Base-by-base conservation (phyloP, 2,329 filamentous ascomycete species). In the Coleophoma eucalyptorum region DNA sequence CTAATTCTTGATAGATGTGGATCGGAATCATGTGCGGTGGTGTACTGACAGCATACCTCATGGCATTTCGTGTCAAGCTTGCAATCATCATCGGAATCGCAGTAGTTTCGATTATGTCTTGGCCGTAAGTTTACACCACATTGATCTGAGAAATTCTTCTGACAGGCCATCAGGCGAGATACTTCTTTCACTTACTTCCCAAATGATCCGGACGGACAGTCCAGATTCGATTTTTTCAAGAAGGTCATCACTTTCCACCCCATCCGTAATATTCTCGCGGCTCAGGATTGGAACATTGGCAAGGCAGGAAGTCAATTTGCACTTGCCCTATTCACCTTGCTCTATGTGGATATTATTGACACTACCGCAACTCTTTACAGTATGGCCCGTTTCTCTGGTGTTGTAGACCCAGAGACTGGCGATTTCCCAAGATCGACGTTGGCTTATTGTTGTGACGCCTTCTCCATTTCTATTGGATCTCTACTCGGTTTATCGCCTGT, bases 341-440 rank as follows among this genome's bases (percentile, higher is more conserved):
- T 90, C 7, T 89, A 90, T 52, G 86, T 90, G 46, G 86, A 89
- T 61, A 87, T 89, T 58, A 83, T 90, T 52, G 86, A 90, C 63
- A 84, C 83, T 62, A 90, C 86, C 0, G 86, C 84, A 43, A 89
- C 86, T 1, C 70, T 89, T 43, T 89, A 89, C 69, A 86, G 84
- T 16, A 89, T 90, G 86, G 86, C 85, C 2, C 82, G 84, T 34
- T 89, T 88, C 69, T 83, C 80, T 55, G 80, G 81, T 35, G 76
- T 79, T 43, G 79, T 86, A 58, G 75, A 83, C 62, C 67, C 77
- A 61, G 74, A 78, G 43, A 81, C 85, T 4, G 81, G 84, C 20
- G 89, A 94, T 65, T 95, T 95, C 55, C 88, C 90, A 50, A 84
- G 89, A 41, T 91, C 87, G 4, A 89, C 89, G 1, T 71, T 92